These are phyloP conservation scores for Eucommia ulmoides DNA, from an alignment of 257 asterid species.

Conservation along the genomic window DNA sequence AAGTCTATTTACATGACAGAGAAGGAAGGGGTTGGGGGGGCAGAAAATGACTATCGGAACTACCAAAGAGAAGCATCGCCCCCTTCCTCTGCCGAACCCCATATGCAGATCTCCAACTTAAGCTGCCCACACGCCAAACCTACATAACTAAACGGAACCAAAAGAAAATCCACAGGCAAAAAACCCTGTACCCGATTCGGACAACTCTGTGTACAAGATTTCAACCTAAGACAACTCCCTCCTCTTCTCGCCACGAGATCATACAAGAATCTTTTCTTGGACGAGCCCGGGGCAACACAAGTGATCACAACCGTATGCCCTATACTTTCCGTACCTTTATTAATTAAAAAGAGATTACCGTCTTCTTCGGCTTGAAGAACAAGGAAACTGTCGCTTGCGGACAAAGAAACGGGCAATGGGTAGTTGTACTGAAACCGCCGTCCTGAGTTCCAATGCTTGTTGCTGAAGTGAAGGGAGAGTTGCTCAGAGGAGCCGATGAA, in stretches of 20 bases:
- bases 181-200: conserved; percentile 76
- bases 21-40: too few species aligned
- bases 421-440: conserved; percentile 68
- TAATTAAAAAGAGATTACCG: conserved; percentile 60
- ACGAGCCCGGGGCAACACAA: conserved; percentile 63
- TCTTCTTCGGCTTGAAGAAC: conserved; percentile 81
- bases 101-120: conserved; percentile 71
- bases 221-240: conserved; percentile 70
- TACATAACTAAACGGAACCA: conserved; percentile 59
- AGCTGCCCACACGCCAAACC: conserved; percentile 39
- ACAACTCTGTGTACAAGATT: conserved; percentile 52
- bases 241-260: conserved; percentile 78
- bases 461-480: conserved; percentile 65
- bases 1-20: too few species aligned
- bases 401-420: conserved; percentile 50
- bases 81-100: conserved; percentile 66
- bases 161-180: conserved; percentile 63
- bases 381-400: conserved; percentile 60
- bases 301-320: conserved; percentile 66
- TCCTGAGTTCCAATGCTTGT: conserved; percentile 78
- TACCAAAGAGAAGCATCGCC: too few species aligned
- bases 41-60: too few species aligned
- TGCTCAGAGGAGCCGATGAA: conserved; percentile 53
- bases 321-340: conserved; percentile 58
- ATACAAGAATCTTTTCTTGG: conserved; percentile 50